Percentiles rank a stretch among this genome's conserved stretches.
These are phyloP conservation scores for Microdochium bolleyi DNA, from an alignment of 2,329 filamentous ascomycete genomes.

Conservation along the genomic window DNA sequence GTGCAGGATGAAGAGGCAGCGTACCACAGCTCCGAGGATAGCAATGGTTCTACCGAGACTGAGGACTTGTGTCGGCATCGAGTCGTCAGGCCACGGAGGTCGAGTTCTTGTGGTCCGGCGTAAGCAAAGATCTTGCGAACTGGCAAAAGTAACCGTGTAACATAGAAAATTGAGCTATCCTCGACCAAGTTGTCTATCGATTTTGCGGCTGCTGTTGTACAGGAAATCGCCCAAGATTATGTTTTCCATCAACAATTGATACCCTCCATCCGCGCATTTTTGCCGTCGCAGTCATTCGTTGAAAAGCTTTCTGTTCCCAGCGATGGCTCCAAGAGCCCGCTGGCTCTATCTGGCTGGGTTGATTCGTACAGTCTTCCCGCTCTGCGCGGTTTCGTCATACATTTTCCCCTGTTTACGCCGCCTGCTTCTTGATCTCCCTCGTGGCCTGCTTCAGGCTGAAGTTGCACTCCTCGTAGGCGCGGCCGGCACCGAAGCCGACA, in stretches of 20 bases:
- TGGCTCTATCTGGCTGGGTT: too few species aligned
- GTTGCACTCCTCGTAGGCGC: slow-evolving; percentile 98
- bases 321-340: too few species aligned
- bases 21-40: neutral
- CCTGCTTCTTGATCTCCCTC: slow-evolving; percentile 46
- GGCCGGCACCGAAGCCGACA: slow-evolving; percentile 87
- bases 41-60: neutral
- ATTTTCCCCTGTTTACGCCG: slow-evolving; percentile 14
- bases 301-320: too few species aligned
- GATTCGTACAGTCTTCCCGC: too few species aligned
- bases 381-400: neutral
- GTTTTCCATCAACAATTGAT: neutral
- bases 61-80: neutral
- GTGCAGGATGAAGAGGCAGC: neutral
- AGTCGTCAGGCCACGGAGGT: neutral
- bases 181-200: neutral
- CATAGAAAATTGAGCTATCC: neutral
- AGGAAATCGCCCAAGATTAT: neutral
- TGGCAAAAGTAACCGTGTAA: too few species aligned
- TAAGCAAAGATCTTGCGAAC: neutral
- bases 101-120: neutral
- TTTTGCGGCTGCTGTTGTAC: neutral
- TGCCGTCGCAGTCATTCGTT: neutral
- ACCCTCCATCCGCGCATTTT: neutral
- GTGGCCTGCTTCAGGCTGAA: slow-evolving; percentile 60